Evolutionary conservation across 2,329 filamentous ascomycete species (phyloP).

Genomic region (Apiospora phragmitis): DNA sequence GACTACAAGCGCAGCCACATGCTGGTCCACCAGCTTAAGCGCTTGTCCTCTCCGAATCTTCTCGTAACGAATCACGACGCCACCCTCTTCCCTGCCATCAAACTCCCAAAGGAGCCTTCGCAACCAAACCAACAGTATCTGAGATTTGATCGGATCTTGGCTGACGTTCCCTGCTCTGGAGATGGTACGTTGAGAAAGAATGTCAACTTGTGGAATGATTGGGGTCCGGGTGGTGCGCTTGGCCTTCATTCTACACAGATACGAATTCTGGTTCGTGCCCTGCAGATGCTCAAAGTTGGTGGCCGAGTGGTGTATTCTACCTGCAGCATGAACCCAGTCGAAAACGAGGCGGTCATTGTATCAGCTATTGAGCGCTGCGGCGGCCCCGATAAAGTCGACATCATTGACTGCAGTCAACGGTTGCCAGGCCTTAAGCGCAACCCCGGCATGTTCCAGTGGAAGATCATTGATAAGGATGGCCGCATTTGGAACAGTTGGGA

Average conservation of each 20-base stretch:
- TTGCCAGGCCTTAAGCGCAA: constrained; percentile 76
- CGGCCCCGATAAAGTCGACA: constrained; percentile 75
- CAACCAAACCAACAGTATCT: constrained; percentile 68
- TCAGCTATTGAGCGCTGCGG: constrained; percentile 89
- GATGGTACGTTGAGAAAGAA: constrained; percentile 96
- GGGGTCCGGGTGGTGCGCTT: constrained; percentile 83
- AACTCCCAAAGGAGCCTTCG: constrained; percentile 64
- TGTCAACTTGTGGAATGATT: constrained; percentile 90
- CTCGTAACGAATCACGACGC: constrained; percentile 98
- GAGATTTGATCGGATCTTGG: constrained; percentile 94
- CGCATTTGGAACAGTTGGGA: constrained; percentile 80
- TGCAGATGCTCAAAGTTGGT: constrained; percentile 95
- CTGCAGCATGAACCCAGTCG: constrained; percentile 97
- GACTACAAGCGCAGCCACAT: constrained; percentile 98
- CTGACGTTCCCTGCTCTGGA: constrained; percentile 95
- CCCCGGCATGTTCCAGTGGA: constrained; percentile 80
- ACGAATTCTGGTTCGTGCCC: constrained; percentile 83
- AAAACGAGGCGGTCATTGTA: constrained; percentile 91
- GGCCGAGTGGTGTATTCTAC: constrained; percentile 97
- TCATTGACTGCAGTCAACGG: constrained; percentile 79
- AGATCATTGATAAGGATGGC: constrained; percentile 84
- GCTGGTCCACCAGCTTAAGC: constrained; percentile 96
- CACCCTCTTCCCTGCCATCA: constrained; percentile 90
- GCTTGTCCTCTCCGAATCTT: constrained; percentile 92
- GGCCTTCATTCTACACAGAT: constrained; percentile 86